Evolutionary conservation across 192 early-diverging fungal genomes (phyloP), one percentile per base, ranked within the genome.

Genomic region (Funneliformis geosporum): DNA sequence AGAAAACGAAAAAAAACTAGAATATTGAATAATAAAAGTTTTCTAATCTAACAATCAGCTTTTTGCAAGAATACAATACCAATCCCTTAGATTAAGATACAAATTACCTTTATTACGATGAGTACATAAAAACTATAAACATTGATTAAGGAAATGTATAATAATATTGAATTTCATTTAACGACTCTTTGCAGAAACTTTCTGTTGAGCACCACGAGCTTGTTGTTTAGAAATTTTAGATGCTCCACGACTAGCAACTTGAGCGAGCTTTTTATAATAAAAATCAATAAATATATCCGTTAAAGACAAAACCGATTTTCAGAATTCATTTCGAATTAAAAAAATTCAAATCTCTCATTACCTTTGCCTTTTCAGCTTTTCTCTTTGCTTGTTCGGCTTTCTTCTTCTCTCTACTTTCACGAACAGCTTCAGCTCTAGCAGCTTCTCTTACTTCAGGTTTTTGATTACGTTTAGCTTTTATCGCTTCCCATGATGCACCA

Each of bases 391-490:
- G 91, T 79, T 91, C 92, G 69, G 81, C 89, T 92, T 95, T 95
- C 94, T 97, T 98, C 84, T 92, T 88, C 68, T 95, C 95, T 96
- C 98, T 99, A 86, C 88, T 89, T 87, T 94, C 92, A 82, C 88
- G 86, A 75, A 95, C 86, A 71, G 96, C 96, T 82, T 91, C 90
- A 50, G 91, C 86, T 79, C 97, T 95, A 77, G 94, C 92, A 71
- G 96, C 94, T 80, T 93, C 93, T 87, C 98, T 93, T 80, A 94
- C 90, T 88, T 96, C 98, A 79, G 98, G 91, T 92, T 96, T 98
- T 89, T 96, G 94, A 88, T 92, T 92, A 82, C 97, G 96, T 91
- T 97, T 96, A 83, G 96, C 97, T 84, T 95, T 95, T 88, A 99
- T 98, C 78, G 93, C 92, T 80, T 99, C 97, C 89, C 92, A 92